Evolutionary conservation across 169 alveolate species (phyloP), one percentile per base, ranked within the genome.

Genomic region (Plasmodium billcollinsi): DNA sequence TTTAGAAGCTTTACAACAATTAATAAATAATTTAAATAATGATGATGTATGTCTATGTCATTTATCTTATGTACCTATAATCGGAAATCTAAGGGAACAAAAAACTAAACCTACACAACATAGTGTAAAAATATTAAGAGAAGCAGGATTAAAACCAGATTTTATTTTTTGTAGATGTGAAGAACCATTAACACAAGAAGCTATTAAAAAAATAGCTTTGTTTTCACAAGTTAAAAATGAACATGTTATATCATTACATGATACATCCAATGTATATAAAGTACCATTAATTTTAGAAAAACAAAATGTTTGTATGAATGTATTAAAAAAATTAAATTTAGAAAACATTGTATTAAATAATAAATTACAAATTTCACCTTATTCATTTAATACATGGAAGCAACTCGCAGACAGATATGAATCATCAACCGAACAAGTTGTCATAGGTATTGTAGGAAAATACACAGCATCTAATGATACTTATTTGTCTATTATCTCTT

Each of bases 51-150:
- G 98, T 74, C 83, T 98, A 45, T 80, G 93, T 58, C 97, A 95
- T 56, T 93, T 97, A 49, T 94, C 97, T 43, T 96, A 94, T 90
- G 97, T 97, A 24, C 99, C 99, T 18, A 74, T 70, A n/a, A 88
- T 94, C 21, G 96, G 96, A 29, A 66, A 88, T 61, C 93, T 88
- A 65, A 97, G 97, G 26, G 99, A 97, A 90, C 98, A 97, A 73
- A 97, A 98, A 90, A 97, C 99, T 33, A 97, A 97, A 76, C 99
- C 99, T 47, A 95, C 99, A 18, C 99, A 98, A 78, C 99, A 98
- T 94, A 96, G 98, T 21, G 98, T 97, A 26, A 95, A 96, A 93
- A 98, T 94, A 43, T 80, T 96, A 59, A 91, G 93, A 54, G 97
- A 90, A 54, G 93, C 95, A 15, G 97, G 97, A 14, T 63, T 96